A percentile compares a stretch with the other conserved stretches of the same genome.
These are phyloP conservation scores for Coemansia sp. DNA, from an alignment of 192 early-diverging fungal genomes.

Conservation along the genomic window DNA sequence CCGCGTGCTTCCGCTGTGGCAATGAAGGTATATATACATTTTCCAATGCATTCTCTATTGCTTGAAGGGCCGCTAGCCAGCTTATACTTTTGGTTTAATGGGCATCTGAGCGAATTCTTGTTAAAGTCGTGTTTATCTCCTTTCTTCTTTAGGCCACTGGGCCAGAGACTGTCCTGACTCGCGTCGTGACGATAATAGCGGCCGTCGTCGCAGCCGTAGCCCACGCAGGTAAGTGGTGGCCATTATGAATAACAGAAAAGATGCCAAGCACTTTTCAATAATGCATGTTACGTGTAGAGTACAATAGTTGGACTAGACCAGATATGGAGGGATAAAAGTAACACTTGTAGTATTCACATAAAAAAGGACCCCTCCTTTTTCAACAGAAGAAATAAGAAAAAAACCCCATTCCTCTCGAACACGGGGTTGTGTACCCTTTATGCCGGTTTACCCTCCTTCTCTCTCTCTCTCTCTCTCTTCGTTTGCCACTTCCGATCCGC, in stretches of 20 bases:
- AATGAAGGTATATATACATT: slow-evolving; percentile 25
- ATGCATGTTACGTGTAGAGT: too few relatives aligned
- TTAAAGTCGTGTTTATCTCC: not conserved
- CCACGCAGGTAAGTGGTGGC: slow-evolving; percentile 41
- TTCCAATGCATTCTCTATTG: not conserved
- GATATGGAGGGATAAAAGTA: too few relatives aligned
- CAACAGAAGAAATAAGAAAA: not conserved
- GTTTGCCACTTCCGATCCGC: not conserved
- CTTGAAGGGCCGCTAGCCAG: too few relatives aligned
- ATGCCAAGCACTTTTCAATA: too few relatives aligned
- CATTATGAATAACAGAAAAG: not conserved
- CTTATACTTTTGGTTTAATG: not conserved
- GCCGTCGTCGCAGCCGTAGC: slow-evolving; percentile 32
- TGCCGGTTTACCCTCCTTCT: not conserved
- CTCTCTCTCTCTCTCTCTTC: slow-evolving; percentile 3
- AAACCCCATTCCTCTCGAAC: not conserved
- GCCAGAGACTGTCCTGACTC: slow-evolving; percentile 44
- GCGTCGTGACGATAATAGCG: slow-evolving; percentile 8
- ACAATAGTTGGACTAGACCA: too few relatives aligned
- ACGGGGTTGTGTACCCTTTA: not conserved
- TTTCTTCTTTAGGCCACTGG: slow-evolving; percentile 41
- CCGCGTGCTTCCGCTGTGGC: slow-evolving; percentile 51
- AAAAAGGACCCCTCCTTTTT: not conserved
- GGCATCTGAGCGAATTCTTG: not conserved
- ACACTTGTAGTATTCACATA: not conserved